phyloP scores from a whole-genome alignment of 257 asterid species.

The Paulownia fortunei region DNA sequence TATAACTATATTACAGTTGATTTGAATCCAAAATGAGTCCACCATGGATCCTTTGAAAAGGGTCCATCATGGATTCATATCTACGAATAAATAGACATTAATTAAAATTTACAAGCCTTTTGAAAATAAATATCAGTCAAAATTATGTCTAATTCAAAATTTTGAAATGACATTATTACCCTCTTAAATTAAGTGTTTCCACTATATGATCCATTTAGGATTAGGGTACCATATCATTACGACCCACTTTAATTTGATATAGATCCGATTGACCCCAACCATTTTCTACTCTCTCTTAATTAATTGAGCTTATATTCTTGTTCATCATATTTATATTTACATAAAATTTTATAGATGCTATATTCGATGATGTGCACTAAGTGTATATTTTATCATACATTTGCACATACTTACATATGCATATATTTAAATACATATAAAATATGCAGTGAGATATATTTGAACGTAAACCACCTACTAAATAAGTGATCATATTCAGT shows the following conservation, averaged over 20 bases:
- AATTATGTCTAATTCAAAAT: neutral
- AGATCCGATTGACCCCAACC: neutral
- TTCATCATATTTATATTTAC: neutral
- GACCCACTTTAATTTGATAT: neutral
- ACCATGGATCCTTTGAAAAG: neutral
- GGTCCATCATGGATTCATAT: too few relatives aligned
- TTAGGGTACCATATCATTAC: too few relatives aligned
- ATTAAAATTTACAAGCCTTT: neutral
- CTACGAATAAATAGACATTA: neutral
- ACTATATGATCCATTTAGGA: too few relatives aligned
- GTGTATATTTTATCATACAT: too few relatives aligned
- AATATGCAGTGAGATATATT: too few relatives aligned
- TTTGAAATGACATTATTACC: too few relatives aligned
- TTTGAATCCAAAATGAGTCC: neutral
- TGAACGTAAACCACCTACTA: neutral
- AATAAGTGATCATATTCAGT: neutral
- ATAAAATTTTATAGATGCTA: too few relatives aligned
- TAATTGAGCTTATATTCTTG: neutral
- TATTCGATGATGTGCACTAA: too few relatives aligned
- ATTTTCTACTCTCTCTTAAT: neutral
- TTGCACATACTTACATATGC: too few relatives aligned
- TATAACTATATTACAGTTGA: neutral
- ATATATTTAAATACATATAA: too few relatives aligned
- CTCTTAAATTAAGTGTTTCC: too few relatives aligned
- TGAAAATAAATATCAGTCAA: too few relatives aligned